Evolutionary conservation across 139 green algal species (phyloP), one percentile per base, ranked within the genome.

Genomic region (Coelastrella sp.): DNA sequence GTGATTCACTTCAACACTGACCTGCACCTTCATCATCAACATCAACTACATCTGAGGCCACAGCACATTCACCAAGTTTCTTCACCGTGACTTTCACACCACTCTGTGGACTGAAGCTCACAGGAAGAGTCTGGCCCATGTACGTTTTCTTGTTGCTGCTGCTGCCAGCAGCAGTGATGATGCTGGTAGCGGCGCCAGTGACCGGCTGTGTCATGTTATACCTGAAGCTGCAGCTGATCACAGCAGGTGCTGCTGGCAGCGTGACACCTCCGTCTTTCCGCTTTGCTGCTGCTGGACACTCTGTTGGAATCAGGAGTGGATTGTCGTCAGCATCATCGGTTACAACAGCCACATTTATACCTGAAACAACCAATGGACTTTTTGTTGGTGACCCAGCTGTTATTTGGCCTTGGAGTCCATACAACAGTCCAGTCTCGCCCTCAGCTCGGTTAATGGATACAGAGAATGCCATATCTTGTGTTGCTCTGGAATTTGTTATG

Each of bases 41-140:
- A n/a, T n/a, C n/a, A n/a, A n/a, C n/a, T n/a, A 57, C 3, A 35
- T 75, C 66, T 19, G 13, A 32, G 0, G 25, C 69, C 21, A 78
- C n/a, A n/a, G 69, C 69, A 15, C 69, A 78, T 8, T 78, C 40
- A 1, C 69, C 69, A 6, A 78, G 69, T 17, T 60, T 32, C 67
- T 76, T 43, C 35, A 25, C 37, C 3, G 11, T 0, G 5, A 53
- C 69, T 41, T 78, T 30, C 8, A 60, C 23, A 7, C 40, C 30
- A 15, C 40, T 53, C 5, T 53, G 3, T 3, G 37, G 37, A 40
- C 69, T 60, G 69, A 51, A 60, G 23, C 40, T 25, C 38, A 60
- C 59, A 1, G 3, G 25, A n/a, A 23, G 37, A 2, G 69, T 53
- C 37, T 34, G 38, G 8, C 23, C 69, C 17, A 78, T n/a, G 41